These are phyloP conservation scores for Penicillium paxilli DNA, from an alignment of 495 filamentous ascomycete species.

Conservation along the genomic window DNA sequence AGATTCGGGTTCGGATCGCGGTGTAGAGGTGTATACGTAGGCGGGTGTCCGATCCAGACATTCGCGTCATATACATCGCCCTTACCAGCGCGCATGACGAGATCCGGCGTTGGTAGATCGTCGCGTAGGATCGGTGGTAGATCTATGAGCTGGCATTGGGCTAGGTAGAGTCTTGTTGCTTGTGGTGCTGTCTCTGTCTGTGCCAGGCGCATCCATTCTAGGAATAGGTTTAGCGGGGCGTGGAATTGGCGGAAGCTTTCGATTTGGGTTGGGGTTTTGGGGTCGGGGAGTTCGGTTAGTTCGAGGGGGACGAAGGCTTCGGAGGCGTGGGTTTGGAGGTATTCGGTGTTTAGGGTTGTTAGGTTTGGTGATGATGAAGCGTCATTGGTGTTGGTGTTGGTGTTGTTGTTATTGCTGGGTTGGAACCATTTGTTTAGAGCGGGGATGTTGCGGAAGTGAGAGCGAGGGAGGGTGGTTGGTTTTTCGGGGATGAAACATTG, in stretches of 20 bases:
- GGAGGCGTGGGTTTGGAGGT: constrained; percentile 47
- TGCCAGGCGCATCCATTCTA: constrained; percentile 50
- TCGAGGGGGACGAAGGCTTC: constrained; percentile 59
- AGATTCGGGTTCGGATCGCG: constrained; percentile 93
- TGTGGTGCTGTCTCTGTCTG: constrained; percentile 32
- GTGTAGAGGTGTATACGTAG: constrained; percentile 88
- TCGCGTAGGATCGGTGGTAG: constrained; percentile 60
- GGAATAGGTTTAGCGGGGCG: constrained; percentile 57
- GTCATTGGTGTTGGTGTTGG: background rate
- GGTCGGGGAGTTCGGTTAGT: constrained; percentile 37
- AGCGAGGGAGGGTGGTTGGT: constrained; percentile 50
- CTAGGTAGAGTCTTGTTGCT: constrained; percentile 67
- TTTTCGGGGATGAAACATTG: constrained; percentile 45
- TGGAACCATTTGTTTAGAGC: constrained; percentile 58
- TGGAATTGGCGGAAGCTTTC: constrained; percentile 54
- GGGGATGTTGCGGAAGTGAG: constrained; percentile 45
- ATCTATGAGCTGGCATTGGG: constrained; percentile 70
- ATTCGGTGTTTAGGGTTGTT: constrained; percentile 45
- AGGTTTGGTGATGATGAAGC: background rate
- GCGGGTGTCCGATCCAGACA: constrained; percentile 83
- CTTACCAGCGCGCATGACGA: constrained; percentile 59
- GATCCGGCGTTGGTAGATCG: constrained; percentile 67
- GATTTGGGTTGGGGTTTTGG: background rate
- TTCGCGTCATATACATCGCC: constrained; percentile 83
- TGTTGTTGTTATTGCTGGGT: background rate